Percentiles rank a stretch among this genome's conserved stretches.
Conservation (phyloP, 2,329 filamentous ascomycete species). For the Cyphellophora attinorum region DNA sequence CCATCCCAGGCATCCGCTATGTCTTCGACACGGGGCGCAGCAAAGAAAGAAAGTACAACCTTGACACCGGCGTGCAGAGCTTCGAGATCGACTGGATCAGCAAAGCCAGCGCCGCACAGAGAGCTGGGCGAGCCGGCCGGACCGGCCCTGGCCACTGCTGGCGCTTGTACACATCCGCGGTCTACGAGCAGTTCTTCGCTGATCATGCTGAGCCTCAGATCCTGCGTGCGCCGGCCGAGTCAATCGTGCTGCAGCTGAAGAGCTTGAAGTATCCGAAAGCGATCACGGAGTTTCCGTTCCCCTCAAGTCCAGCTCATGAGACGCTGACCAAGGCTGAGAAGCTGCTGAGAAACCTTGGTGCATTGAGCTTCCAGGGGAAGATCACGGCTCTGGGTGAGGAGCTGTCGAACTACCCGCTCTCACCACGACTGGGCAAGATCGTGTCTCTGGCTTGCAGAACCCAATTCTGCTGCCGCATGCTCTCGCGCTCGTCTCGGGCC, state of each 20-base stretch:
- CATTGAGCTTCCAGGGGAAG: conserved; percentile 58
- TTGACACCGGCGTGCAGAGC: conserved; percentile 72
- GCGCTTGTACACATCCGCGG: conserved; percentile 83
- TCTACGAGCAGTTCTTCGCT: conserved; percentile 78
- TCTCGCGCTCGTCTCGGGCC: conserved; percentile 75
- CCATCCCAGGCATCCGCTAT: conserved; percentile 88
- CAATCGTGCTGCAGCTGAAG: conserved; percentile 86
- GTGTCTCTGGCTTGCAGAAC: conserved; percentile 73
- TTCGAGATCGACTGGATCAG: conserved; percentile 96
- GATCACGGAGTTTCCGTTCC: conserved; percentile 91
- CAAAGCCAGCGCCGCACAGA: conserved; percentile 88
- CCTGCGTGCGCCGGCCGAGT: conserved; percentile 82
- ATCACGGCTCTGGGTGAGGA: conserved; percentile 72
- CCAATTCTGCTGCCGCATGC: conserved; percentile 64
- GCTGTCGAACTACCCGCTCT: conserved; percentile 81
- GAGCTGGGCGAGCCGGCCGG: conserved; percentile 86
- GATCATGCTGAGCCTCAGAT: conserved; percentile 85
- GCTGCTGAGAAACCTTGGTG: conserved; percentile 74
- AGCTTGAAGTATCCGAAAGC: conserved; percentile 76
- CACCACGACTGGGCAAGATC: conserved; percentile 84
- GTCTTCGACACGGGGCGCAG: conserved; percentile 90
- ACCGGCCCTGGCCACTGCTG: conserved; percentile 96
- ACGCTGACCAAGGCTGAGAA: conserved; percentile 77
- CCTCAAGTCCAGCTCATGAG: conserved; percentile 71
- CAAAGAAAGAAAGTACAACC: conserved; percentile 85